Evolutionary conservation across 2,329 filamentous ascomycete genomes (phyloP), one percentile per base, ranked within the genome.

Genomic region (Apiospora saccharicola): DNA sequence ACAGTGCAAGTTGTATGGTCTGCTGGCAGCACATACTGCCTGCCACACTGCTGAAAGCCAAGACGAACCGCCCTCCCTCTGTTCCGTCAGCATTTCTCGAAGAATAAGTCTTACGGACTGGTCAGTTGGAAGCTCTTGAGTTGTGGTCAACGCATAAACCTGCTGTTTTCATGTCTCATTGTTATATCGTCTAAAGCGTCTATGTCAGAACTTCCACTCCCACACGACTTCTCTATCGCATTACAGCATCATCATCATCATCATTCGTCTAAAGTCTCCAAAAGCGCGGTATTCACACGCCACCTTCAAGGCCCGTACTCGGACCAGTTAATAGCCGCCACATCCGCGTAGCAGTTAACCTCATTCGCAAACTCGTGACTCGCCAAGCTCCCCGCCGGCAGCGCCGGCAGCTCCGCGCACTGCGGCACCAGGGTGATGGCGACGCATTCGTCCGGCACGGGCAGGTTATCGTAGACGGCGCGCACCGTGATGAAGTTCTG

Each of bases 401-500:
- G 73, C 19, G 78, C 77, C 16, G 81, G 76, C 51, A 87, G 75
- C 71, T 75, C 67, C 0, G 82, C 80, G 69, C 86, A 88, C 77
- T 86, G 79, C 12, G 86, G 83, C 22, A 87, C 74, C 68, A 88
- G 77, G 12, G 76, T 79, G 51, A 88, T 78, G 10, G 82, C 78
- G 2, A 80, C 83, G 73, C 87, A 89, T 3, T 78, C 81, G 76
- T 85, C 78, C 8, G 86, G 83, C 19, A 87, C 3, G 78, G 57
- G 2, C 69, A 76, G 67, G 22, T 69, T 71, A 67, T 74, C 74
- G 73, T 81, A 80, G 34, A 80, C 78, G 61, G 83, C 83, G 74
- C 83, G 82, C 71, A 87, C 78, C 37, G 83, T 78, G 70, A 83
- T 78, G 53, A 83, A 83, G 61, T 82, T 76, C 67, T 75, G 75